A percentile compares a stretch with the other conserved stretches of the same genome.
Conservation (phyloP, 208 protist genomes). For the Crithidia bombi region DNA sequence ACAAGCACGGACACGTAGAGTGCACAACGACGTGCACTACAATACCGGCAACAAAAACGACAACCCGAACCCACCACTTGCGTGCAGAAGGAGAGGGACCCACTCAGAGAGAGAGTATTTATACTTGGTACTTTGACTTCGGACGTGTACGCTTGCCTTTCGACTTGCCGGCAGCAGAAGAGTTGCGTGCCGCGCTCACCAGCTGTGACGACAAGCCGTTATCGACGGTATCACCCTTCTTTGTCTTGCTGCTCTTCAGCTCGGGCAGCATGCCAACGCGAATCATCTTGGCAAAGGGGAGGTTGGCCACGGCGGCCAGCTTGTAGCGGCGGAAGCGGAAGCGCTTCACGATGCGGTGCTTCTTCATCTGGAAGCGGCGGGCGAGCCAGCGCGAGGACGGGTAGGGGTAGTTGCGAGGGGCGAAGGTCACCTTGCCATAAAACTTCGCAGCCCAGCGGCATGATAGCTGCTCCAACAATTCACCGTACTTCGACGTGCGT, state of each 20-base stretch:
- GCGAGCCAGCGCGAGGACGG: conserved; percentile 85
- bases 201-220: conserved; percentile 71
- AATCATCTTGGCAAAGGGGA: conserved; percentile 92
- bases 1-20: neutral
- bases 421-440: conserved; percentile 87
- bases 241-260: conserved; percentile 89
- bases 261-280: conserved; percentile 92
- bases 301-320: conserved; percentile 86
- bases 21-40: no score
- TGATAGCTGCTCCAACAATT: conserved; percentile 54
- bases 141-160: conserved; percentile 75
- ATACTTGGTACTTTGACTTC: conserved; percentile 92
- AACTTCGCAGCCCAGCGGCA: conserved; percentile 87
- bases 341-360: conserved; percentile 88
- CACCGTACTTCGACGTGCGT: conserved; percentile 38
- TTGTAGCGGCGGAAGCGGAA: conserved; percentile 92
- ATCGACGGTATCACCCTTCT: conserved; percentile 82
- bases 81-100: neutral
- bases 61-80: neutral
- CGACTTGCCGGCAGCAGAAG: conserved; percentile 46
- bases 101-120: conserved; percentile 16
- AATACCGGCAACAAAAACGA: no score
- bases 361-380: conserved; percentile 91
- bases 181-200: conserved; percentile 51
- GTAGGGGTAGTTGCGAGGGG: conserved; percentile 87